Evolutionary conservation across 2,329 filamentous ascomycete genomes (phyloP), one percentile per base, ranked within the genome.

Genomic region (Cladorrhinum sp.): DNA sequence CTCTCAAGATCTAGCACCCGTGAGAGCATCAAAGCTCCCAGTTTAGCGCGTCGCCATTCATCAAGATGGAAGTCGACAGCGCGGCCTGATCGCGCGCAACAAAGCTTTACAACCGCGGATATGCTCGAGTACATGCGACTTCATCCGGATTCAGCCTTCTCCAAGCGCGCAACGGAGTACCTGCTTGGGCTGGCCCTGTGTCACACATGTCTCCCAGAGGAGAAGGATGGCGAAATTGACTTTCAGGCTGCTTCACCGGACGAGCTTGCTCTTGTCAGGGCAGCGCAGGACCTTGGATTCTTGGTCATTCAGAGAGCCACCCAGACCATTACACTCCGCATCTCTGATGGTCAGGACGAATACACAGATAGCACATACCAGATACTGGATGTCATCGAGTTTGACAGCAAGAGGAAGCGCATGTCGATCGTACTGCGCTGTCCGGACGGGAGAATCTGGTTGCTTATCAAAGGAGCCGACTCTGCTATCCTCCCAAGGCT

Each of bases 201-300:
- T 68, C 91, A 96, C 69, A 96, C 92, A 0, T 95, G 91, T 70
- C 77, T 95, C 9, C 91, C 92, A 0, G 92, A 96, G 72, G 79
- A 77, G 16, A 83, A 87, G 2, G 76, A 85, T 61, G 91, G 89
- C 18, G 76, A 84, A 24, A 85, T 90, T 48, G 80, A 84, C 0
- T 96, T 91, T 67, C 91, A 96, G 74, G 90, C 92, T 8, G 88
- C 91, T 1, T 96, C 92, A 0, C 92, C 92, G 0, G 92, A 96
- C 66, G 92, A 96, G 73, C 78, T 95, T 52, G 92, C 92, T 0
- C 79, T 96, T 18, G 90, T 96, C 0, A 84, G 89, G 68, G 92
- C 91, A 13, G 92, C 92, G 1, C 85, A 87, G 66, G 91, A 96
- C 60, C 79, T 96, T 53, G 92, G 90, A 0, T 92, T 88, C 66